Evolutionary conservation across 2,329 filamentous ascomycete genomes (phyloP).

Genomic region (Davidsoniella neocaledoniae): DNA sequence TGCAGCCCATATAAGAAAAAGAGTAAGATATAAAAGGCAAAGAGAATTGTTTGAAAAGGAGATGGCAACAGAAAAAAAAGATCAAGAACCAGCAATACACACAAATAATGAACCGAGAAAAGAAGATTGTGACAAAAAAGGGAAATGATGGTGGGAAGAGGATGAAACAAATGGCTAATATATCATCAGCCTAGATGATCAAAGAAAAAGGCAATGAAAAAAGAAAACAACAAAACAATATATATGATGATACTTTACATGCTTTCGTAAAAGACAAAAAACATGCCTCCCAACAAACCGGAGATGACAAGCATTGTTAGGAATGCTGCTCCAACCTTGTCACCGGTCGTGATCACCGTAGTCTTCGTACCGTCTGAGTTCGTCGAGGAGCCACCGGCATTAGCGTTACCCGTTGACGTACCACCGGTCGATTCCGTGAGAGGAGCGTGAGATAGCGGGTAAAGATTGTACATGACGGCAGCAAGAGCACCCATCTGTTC

Average conservation of each 20-base stretch:
- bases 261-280: conserved; percentile 24
- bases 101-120: not conserved
- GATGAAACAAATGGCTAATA: not conserved
- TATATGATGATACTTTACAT: conserved; percentile 11
- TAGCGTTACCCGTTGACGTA: conserved; percentile 30
- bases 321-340: conserved; percentile 39
- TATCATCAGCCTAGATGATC: not conserved
- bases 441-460: conserved; percentile 26
- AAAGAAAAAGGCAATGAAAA: conserved; percentile 5
- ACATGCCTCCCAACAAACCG: conserved; percentile 31
- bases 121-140: not conserved
- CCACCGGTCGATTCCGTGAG: conserved; percentile 40
- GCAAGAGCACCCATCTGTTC: conserved; percentile 53
- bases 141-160: conserved; percentile 1
- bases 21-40: not conserved
- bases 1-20: conserved; percentile 5
- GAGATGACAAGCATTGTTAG: conserved; percentile 33
- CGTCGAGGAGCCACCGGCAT: conserved; percentile 24
- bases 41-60: not conserved
- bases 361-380: conserved; percentile 20
- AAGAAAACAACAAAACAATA: conserved; percentile 8
- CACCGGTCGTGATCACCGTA: conserved; percentile 28
- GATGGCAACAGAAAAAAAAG: not conserved
- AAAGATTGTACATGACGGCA: conserved; percentile 43
- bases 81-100: not conserved